phyloP scores from a whole-genome alignment of 768 basidiomycete genomes.

The Serendipita indica region DNA sequence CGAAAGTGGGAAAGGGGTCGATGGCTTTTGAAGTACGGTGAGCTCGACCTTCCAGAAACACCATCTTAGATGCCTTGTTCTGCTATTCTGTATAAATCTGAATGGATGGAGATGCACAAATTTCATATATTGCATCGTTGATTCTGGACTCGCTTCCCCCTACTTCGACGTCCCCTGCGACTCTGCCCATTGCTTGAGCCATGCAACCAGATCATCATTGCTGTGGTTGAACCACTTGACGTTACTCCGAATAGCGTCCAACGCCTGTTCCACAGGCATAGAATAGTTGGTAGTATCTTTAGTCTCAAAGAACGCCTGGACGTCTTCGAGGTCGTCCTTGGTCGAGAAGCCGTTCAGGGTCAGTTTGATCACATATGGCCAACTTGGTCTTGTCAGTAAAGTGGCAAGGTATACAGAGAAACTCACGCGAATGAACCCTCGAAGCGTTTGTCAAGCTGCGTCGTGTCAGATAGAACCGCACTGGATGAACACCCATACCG shows the following conservation, averaged over 20 bases:
- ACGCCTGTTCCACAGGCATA: constrained; percentile 44
- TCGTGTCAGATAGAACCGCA: background rate
- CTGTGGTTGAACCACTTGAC: constrained; percentile 29
- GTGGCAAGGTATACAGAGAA: no score
- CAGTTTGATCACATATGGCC: constrained; percentile 20
- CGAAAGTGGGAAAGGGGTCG: no score
- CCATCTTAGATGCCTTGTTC: no score
- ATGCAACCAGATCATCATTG: background rate
- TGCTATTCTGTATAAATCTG: no score
- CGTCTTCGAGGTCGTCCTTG: constrained; percentile 45
- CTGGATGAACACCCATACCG: constrained; percentile 27
- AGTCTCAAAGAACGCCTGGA: constrained; percentile 61
- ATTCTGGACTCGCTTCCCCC: no score
- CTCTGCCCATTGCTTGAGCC: background rate
- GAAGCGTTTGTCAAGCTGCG: constrained; percentile 50
- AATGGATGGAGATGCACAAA: no score
- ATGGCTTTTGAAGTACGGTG: no score
- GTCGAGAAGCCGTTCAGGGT: constrained; percentile 40
- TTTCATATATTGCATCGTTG: no score
- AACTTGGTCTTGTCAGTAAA: no score
- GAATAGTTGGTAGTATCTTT: constrained; percentile 58
- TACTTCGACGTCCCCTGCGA: background rate
- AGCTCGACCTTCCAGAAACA: no score
- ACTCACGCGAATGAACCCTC: constrained; percentile 31
- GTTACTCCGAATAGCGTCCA: constrained; percentile 52